Percentiles rank a stretch among this genome's conserved stretches.
phyloP scores from a whole-genome alignment of 1,139 yeast genomes.

The Kurtzmaniella quercitrusa region DNA sequence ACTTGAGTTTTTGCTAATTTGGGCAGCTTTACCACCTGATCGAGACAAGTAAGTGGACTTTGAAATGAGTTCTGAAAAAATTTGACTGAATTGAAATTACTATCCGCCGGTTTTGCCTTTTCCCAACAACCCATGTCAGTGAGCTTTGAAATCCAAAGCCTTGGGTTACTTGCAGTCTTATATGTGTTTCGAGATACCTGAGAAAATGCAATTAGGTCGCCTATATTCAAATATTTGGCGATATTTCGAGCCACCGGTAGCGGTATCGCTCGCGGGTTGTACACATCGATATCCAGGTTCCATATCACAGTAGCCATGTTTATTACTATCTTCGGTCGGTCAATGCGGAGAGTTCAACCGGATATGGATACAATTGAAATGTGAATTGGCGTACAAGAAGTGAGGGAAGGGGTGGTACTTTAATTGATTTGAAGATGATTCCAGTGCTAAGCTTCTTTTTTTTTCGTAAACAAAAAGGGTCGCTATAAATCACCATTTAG shows the following conservation, averaged over 20 bases:
- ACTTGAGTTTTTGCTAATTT: slow-evolving; percentile 43
- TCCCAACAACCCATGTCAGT: slow-evolving; percentile 49
- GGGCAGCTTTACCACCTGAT: slow-evolving; percentile 34
- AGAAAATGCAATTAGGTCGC: slow-evolving; percentile 34
- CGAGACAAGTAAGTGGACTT: slow-evolving; percentile 38
- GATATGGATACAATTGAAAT: background rate
- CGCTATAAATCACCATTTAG: no score
- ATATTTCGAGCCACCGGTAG: slow-evolving; percentile 33
- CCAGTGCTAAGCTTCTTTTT: no score
- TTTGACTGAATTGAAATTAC: slow-evolving; percentile 3
- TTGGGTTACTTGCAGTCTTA: slow-evolving; percentile 33
- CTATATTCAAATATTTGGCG: slow-evolving; percentile 32
- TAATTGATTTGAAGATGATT: no score
- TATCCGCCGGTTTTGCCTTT: slow-evolving; percentile 12
- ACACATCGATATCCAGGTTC: slow-evolving; percentile 48
- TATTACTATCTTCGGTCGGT: background rate
- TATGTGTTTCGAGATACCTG: slow-evolving; percentile 37
- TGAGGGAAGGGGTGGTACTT: background rate
- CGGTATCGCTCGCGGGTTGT: slow-evolving; percentile 41
- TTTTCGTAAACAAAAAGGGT: no score
- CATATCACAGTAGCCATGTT: slow-evolving; percentile 45
- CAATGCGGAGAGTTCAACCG: background rate
- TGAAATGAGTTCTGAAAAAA: slow-evolving; percentile 4
- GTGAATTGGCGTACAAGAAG: background rate
- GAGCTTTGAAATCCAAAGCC: slow-evolving; percentile 52